Evolutionary conservation across 2,329 filamentous ascomycete species (phyloP), one percentile per base, ranked within the genome.

Genomic region (Monosporascus sp.): DNA sequence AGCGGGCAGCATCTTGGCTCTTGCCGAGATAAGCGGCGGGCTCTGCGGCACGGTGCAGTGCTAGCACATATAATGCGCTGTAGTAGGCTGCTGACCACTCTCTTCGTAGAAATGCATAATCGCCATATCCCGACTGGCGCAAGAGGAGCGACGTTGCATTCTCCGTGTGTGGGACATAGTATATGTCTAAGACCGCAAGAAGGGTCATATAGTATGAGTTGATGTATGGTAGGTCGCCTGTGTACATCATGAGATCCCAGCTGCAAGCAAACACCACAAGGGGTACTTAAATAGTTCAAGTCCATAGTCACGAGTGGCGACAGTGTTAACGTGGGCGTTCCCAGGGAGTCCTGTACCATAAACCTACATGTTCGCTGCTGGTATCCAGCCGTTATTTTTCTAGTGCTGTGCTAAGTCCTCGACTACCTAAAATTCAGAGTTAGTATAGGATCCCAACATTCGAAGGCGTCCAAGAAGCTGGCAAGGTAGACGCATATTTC

Each of bases 211-310:
- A 80, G 56, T 77, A 76, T 1, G 66, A 56, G 3, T 65, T 46
- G 3, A 76, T 62, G 53, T 74, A 80, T 2, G 61, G 65, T 1
- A 63, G 57, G 59, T 80, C 73, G 11, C 74, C 76, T 0, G 74
- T 78, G 61, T 81, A 78, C 64, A 79, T 67, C 46, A 78, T 72
- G 20, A 75, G 66, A 57, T 81, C 77, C 54, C 72, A 74, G 51
- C 70, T 74, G 54, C 72, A 76, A 7, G 74, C 68, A 2, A 80
- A 72, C 78, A 81, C 73, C 75, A 79, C 0, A 81, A 64, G 2
- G 78, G 77, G 52, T 80, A 81, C 54, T 81, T 77, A 41, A 79
- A 77, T 0, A 81, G 66, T 0, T 68, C 65, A 1, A 81, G 71
- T 0, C 69, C 72, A 57, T 81, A 81, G 49, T 72, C 66, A 24